These are phyloP conservation scores for Boletellus sp. DNA, from an alignment of 1,284 basidiomycete species.

Conservation along the genomic window DNA sequence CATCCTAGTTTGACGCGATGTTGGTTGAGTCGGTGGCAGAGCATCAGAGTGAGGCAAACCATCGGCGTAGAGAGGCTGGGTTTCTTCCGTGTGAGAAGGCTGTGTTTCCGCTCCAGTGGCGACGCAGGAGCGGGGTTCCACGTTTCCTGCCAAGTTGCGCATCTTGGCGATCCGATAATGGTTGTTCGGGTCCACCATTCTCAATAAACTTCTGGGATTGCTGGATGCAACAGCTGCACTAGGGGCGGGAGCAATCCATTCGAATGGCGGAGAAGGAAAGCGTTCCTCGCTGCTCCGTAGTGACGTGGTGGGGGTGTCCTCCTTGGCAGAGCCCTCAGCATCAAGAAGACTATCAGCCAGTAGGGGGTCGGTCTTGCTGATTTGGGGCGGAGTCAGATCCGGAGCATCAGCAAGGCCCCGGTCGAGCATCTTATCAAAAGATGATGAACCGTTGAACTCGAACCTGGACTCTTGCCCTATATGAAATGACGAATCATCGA, in stretches of 20 bases:
- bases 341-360: constrained; percentile 2
- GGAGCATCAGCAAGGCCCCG: constrained; percentile 21
- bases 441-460: constrained; percentile 27
- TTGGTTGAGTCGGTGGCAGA: constrained; percentile 1
- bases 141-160: constrained; percentile 19
- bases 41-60: not conserved
- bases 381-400: constrained; percentile 27
- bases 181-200: constrained; percentile 31
- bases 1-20: not conserved
- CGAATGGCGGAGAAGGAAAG: constrained; percentile 21
- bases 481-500: constrained; percentile 12
- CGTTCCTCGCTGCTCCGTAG: constrained; percentile 1
- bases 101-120: constrained; percentile 21
- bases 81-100: constrained; percentile 18
- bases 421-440: constrained; percentile 34
- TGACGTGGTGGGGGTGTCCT: constrained; percentile 1
- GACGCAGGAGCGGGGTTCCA: constrained; percentile 20
- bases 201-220: constrained; percentile 31
- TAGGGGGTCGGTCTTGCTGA: constrained; percentile 1
- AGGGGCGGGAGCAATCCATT: constrained; percentile 26
- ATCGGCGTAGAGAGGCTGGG: constrained; percentile 18
- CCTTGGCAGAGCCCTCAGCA: not conserved
- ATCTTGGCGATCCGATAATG: constrained; percentile 29
- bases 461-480: constrained; percentile 19
- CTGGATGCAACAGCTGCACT: constrained; percentile 20